Evolutionary conservation across 352 stramenopile genomes (phyloP).

Genomic region (Phytopythium montanum): DNA sequence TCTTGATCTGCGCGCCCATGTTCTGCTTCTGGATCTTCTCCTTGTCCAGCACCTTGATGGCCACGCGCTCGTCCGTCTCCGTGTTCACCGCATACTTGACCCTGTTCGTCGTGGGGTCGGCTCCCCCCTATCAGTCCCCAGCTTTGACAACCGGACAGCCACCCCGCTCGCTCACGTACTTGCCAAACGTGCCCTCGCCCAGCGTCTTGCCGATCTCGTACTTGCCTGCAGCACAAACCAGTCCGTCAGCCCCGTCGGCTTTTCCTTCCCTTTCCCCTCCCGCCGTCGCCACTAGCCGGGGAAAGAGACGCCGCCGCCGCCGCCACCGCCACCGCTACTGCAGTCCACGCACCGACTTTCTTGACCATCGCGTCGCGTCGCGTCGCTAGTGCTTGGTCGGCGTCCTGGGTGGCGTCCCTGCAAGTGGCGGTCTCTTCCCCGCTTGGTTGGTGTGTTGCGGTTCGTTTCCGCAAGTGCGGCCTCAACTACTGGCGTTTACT

Average conservation of each 20-base stretch:
- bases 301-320: background rate
- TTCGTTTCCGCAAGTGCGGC: slow-evolving; percentile 5
- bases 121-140: background rate
- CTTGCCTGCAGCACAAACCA: slow-evolving; percentile 73
- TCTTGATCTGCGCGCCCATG: slow-evolving; percentile 98
- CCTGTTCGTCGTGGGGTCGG: slow-evolving; percentile 30
- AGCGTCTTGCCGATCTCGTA: slow-evolving; percentile 97
- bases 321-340: too few species aligned
- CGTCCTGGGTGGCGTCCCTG: background rate
- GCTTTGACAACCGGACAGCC: background rate
- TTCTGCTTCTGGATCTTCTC: slow-evolving; percentile 98
- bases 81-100: slow-evolving; percentile 96
- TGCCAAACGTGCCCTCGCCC: slow-evolving; percentile 96
- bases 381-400: background rate
- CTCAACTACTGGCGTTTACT: too few species aligned
- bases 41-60: slow-evolving; percentile 98
- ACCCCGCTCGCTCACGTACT: slow-evolving; percentile 51
- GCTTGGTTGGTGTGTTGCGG: too few species aligned
- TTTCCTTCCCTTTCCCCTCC: background rate
- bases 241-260: background rate
- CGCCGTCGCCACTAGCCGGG: background rate
- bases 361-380: slow-evolving; percentile 32
- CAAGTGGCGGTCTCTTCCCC: background rate
- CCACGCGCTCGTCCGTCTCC: slow-evolving; percentile 93
- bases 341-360: slow-evolving; percentile 42